Conservation (phyloP, 1,284 basidiomycete genomes). For the Amylostereum areolatum region DNA sequence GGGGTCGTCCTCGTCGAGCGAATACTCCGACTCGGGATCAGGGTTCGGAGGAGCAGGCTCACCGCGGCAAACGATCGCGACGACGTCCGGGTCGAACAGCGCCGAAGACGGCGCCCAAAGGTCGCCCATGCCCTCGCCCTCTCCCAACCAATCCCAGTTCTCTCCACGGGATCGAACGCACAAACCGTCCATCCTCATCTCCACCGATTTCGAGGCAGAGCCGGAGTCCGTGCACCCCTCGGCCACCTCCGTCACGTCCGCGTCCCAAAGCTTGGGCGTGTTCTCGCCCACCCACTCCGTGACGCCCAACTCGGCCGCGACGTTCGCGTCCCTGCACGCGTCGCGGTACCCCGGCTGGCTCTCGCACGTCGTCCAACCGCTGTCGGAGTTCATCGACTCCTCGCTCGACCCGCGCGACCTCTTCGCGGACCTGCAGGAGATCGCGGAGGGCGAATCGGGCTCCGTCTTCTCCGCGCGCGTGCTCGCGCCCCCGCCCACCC, state of each 20-base stretch:
- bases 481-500: slow-evolving; percentile 27
- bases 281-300: neutral
- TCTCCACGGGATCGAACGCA: slow-evolving; percentile 15
- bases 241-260: slow-evolving; percentile 9
- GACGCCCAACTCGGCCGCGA: slow-evolving; percentile 11
- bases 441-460: slow-evolving; percentile 76
- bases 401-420: slow-evolving; percentile 50
- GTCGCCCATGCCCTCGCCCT: slow-evolving; percentile 10
- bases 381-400: slow-evolving; percentile 60
- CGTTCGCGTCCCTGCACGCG: slow-evolving; percentile 23
- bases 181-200: slow-evolving; percentile 27
- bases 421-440: slow-evolving; percentile 62
- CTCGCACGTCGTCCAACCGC: slow-evolving; percentile 50
- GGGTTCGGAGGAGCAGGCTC: slow-evolving; percentile 7
- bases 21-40: neutral
- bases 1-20: slow-evolving; percentile 1
- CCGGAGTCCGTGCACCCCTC: neutral
- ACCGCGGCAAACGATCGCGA: slow-evolving; percentile 6
- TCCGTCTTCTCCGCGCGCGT: slow-evolving; percentile 62
- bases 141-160: slow-evolving; percentile 10
- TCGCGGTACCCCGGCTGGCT: slow-evolving; percentile 49
- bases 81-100: slow-evolving; percentile 11
- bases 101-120: slow-evolving; percentile 8
- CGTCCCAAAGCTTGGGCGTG: neutral
- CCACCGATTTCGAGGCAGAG: slow-evolving; percentile 5